Base-by-base conservation (phyloP, 2,329 filamentous ascomycete species). In the Diatrype stigma region DNA sequence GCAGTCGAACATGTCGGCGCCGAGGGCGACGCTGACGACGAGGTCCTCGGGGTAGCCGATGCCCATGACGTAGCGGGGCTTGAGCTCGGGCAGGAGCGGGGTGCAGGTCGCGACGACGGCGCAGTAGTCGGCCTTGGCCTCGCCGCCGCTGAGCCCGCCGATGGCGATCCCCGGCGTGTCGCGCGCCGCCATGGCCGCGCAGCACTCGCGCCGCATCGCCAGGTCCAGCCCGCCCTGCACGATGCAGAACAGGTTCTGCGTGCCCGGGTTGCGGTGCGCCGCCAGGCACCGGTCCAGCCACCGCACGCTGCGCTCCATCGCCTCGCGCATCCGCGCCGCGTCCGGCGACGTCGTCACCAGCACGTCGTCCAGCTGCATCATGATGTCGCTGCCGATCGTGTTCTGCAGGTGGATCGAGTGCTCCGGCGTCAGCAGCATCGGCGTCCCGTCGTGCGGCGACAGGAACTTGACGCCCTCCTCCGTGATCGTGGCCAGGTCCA, bases 1-100 rank as follows among this genome's bases (percentile, higher is more conserved):
- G 66, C 95, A 99, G 72, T 99, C 94, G 67, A 99, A 99, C 94
- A 99, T 99, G 71, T 99, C 94, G 46, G 94, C 94, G 3, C 94
- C 94, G 1, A 99, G 79, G 1, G 94, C 94, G 3, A 96, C 86
- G 48, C 90, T 95, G 37, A 99, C 92, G 2, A 99, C 82, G 50
- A 99, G 77, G 65, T 99, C 94, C 73, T 97, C 94, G 1, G 94
- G 94, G 69, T 96, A 99, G 12, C 94, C 91, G 60, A 99, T 94
- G 17, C 94, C 94, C 95, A 99, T 99, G 51, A 99, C 93, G 72
- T 99, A 99, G 67, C 94, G 82, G n/a, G 94, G 94, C 71, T 99
- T 99, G 55, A 89, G 76, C 51, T 93, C 87, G 0, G 95, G 95
- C 17, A 99, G 77, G 52, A 96, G 70, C 30, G 77, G 81, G 1